Evolutionary conservation across 2,329 filamentous ascomycete genomes (phyloP), one percentile per base, ranked within the genome.

Genomic region (Calonectria montana): DNA sequence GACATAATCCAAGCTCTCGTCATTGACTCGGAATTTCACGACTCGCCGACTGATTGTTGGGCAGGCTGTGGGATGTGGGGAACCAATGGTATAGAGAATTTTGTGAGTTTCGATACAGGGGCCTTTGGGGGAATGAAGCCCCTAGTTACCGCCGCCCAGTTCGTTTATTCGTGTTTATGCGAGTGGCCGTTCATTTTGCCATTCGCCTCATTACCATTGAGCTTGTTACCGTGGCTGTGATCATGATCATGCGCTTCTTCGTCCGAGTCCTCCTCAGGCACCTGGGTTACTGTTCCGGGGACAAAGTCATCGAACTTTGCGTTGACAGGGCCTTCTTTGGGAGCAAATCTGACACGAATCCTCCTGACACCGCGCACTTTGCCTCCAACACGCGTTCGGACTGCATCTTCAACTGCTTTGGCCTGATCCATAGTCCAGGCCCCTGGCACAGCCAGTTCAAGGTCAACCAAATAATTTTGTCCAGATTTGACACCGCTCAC

Each of bases 401-500:
- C 88, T 3, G 88, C 85, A 41, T 93, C 90, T 83, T 99, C 97
- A 16, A 97, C 87, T 18, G 88, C 85, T 43, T 91, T 88, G 9
- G 92, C 90, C 67, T 93, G 90, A 65, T 92, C 90, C 7, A 99
- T 86, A 0, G 93, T 93, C 93, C 94, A 97, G 39, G 87, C 86
- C 25, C 88, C 89, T 0, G 96, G 95, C 18, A 97, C 94, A 2
- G 91, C 93, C 73, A 98, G 85, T 82, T 98, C 96, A 9, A 99
- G 83, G 78, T 98, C 97, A 77, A 98, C 92, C 35, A 98, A 88
- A 82, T 97, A 98, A 85, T 98, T 99, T 83, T 98, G 97, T 35
- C 97, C 97, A 4, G 95, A 97, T 85, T 99, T 99, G 84, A 98
- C 90, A 67, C 97, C 97, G 75, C 95, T 94, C 3, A 98, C 90